Conservation (phyloP, 2,329 filamentous ascomycete genomes). For the Cadophora gregata region DNA sequence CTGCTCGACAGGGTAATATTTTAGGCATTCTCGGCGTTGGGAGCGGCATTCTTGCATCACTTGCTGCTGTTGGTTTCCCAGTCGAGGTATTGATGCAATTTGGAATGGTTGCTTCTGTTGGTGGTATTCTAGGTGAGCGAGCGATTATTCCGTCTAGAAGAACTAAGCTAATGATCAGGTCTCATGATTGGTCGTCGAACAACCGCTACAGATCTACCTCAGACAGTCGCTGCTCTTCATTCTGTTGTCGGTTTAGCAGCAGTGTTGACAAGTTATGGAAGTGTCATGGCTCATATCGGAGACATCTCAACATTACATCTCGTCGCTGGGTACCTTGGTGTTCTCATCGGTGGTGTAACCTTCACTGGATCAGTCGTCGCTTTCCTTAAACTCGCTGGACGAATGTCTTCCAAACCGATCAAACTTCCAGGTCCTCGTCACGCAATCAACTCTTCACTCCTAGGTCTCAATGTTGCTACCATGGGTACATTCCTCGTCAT, state of each 20-base stretch:
- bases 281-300: slow-evolving; percentile 75
- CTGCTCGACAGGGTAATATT: slow-evolving; percentile 83
- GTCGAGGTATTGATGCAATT: slow-evolving; percentile 82
- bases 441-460: slow-evolving; percentile 73
- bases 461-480: slow-evolving; percentile 79
- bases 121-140: slow-evolving; percentile 64
- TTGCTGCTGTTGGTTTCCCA: slow-evolving; percentile 81
- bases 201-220: slow-evolving; percentile 85
- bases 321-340: slow-evolving; percentile 84
- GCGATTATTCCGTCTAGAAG: accelerated
- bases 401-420: slow-evolving; percentile 79
- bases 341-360: slow-evolving; percentile 85
- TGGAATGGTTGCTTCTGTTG: slow-evolving; percentile 74
- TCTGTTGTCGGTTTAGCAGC: slow-evolving; percentile 90
- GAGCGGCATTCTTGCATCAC: slow-evolving; percentile 81
- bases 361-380: slow-evolving; percentile 92
- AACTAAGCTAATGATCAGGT: slow-evolving; percentile 49
- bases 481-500: slow-evolving; percentile 85
- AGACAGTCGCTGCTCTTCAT: slow-evolving; percentile 88
- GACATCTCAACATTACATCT: slow-evolving; percentile 80
- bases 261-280: slow-evolving; percentile 86
- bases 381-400: slow-evolving; percentile 84
- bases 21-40: slow-evolving; percentile 86
- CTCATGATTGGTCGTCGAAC: slow-evolving; percentile 84
- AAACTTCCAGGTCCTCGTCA: slow-evolving; percentile 75